Base-by-base conservation (phyloP, 1,139 yeast genomes). In the Wickerhamiella pararugosa region DNA sequence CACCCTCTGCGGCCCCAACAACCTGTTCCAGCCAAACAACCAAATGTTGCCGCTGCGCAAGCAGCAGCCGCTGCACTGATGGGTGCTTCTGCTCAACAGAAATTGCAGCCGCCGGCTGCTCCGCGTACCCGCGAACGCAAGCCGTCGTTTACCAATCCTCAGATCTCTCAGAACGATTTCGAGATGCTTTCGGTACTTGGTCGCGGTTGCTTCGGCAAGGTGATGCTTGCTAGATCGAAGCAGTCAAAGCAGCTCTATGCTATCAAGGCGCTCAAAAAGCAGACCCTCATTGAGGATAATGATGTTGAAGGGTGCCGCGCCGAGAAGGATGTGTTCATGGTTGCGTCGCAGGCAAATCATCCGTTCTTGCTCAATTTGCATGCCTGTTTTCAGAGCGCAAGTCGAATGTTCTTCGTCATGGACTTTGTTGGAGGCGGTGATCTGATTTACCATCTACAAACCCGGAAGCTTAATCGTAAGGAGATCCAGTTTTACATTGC, bases 361-460 rank as follows among this genome's bases (percentile, higher is more conserved):
- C 98, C 98, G 41, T 90, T 90, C 63, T 70, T 90, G 59, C 71
- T 92, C 53, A 86, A 84, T 55, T 67, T 90, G 49, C 92, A 80
- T 57, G 90, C 96, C 55, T 86, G 96, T 57, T 90, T 90, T 72
- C 98, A 90, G 64, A 90, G 98, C 0, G 98, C 92, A 54, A 87
- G 90, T 59, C 75, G 97, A 58, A 81, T 90, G 37, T 90, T 90
- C 62, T 90, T 90, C 63, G 98, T 93, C n/a, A 90, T 90, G 98
- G 97, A 90, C 60, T 90, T 86, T 56, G 79, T 90, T 43, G 78
- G 93, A 8, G 98, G 98, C 45, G 98, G 98, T 59, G 98, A 90
- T 65, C 72, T 90, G 57, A 90, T 90, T 97, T 86, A 95, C 94
- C 98, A 90, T 59, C 92, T 90, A 54, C 98, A 90, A 61, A 84